These are phyloP conservation scores for Hypericum perforatum DNA, from an alignment of 345 rosid genomes.

Conservation along the genomic window DNA sequence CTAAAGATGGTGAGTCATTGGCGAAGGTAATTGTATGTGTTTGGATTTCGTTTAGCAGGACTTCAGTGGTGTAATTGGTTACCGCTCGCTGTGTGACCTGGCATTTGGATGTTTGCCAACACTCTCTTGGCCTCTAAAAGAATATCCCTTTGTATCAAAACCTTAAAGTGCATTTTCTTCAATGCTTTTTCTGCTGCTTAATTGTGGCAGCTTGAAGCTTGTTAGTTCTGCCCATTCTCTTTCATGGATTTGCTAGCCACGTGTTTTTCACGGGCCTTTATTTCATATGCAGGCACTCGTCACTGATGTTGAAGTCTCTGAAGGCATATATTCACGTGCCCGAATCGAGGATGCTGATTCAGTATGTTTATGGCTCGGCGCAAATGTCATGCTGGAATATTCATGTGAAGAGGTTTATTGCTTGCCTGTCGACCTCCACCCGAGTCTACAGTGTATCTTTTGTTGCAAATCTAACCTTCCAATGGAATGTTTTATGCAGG, in stretches of 20 bases:
- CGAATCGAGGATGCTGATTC: conserved; percentile 55
- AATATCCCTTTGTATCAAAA: too few relatives aligned
- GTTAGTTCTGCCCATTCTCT: too few relatives aligned
- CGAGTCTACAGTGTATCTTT: background rate
- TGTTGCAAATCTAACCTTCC: conserved; percentile 20
- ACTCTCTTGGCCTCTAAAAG: too few relatives aligned
- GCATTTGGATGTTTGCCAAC: too few relatives aligned
- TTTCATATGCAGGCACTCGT: conserved; percentile 41
- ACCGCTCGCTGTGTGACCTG: too few relatives aligned
- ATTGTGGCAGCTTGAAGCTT: too few relatives aligned
- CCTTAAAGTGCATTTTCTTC: too few relatives aligned
- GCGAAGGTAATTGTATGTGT: too few relatives aligned
- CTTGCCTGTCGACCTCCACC: conserved; percentile 9
- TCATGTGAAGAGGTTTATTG: conserved; percentile 69
- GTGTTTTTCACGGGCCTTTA: background rate
- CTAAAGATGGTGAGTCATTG: too few relatives aligned
- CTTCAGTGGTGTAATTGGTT: too few relatives aligned
- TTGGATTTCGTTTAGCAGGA: too few relatives aligned
- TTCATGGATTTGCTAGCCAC: background rate
- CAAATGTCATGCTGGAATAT: conserved; percentile 95
- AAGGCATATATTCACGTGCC: conserved; percentile 88
- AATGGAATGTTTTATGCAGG: conserved; percentile 35
- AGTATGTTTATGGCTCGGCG: conserved; percentile 90
- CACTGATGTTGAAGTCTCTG: conserved; percentile 89
- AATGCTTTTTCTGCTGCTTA: too few relatives aligned